Percentiles rank a stretch among this genome's conserved stretches.
phyloP scores from a whole-genome alignment of 768 basidiomycete species.

The Trametes punicea region DNA sequence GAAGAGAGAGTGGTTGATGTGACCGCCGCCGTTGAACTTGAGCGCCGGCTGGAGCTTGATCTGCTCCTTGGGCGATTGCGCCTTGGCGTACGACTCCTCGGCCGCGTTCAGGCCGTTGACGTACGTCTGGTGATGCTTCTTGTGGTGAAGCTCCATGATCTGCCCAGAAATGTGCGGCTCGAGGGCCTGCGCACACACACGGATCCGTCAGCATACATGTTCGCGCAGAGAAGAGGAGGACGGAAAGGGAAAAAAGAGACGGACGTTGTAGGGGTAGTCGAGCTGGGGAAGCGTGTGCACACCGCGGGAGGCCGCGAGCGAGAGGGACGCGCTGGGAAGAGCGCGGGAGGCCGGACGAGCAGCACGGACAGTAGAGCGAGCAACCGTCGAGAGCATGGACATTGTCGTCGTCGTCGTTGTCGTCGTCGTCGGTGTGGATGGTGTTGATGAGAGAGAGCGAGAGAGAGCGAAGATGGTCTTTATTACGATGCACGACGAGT shows the following conservation, averaged over 20 bases:
- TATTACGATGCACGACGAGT: background rate
- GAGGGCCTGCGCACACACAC: constrained; percentile 46
- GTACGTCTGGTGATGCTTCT: constrained; percentile 94
- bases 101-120: constrained; percentile 91
- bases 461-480: background rate
- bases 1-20: constrained; percentile 95
- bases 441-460: background rate
- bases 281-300: constrained; percentile 76
- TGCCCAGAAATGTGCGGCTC: constrained; percentile 90
- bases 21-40: constrained; percentile 96
- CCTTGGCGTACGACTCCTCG: constrained; percentile 69
- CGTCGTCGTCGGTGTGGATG: background rate
- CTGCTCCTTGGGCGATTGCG: constrained; percentile 67
- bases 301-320: constrained; percentile 37
- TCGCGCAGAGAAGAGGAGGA: background rate
- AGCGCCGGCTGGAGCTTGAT: constrained; percentile 88
- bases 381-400: constrained; percentile 19
- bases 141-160: constrained; percentile 95
- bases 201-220: too few species aligned
- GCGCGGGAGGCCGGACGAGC: constrained; percentile 43
- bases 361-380: constrained; percentile 21
- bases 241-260: constrained; percentile 22
- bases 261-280: constrained; percentile 77
- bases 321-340: constrained; percentile 34
- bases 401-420: constrained; percentile 11